These are phyloP conservation scores for Scorias spongiosa DNA, from an alignment of 2,329 filamentous ascomycete genomes.

Conservation along the genomic window DNA sequence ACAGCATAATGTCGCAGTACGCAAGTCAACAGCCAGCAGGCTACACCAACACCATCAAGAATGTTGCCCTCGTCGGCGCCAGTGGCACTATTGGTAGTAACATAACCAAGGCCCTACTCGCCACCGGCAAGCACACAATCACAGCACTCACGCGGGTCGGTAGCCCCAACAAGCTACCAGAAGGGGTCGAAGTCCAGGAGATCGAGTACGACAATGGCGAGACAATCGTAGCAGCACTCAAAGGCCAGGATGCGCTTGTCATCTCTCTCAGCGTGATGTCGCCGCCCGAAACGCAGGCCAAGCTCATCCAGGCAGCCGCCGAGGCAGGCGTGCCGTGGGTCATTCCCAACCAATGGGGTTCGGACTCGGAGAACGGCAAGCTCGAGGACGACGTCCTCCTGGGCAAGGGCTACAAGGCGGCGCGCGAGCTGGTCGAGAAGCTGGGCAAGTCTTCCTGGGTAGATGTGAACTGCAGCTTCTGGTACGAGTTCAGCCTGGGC, in stretches of 20 bases:
- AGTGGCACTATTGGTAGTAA: slow-evolving; percentile 25
- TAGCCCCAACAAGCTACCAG: slow-evolving; percentile 27
- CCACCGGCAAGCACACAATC: slow-evolving; percentile 31
- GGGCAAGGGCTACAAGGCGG: slow-evolving; percentile 3
- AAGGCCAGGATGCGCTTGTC: slow-evolving; percentile 23
- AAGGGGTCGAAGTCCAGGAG: slow-evolving; percentile 23
- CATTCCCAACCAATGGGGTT: slow-evolving; percentile 25
- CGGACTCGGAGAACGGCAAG: slow-evolving; percentile 14
- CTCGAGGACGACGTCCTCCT: slow-evolving; percentile 10
- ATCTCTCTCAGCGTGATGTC: slow-evolving; percentile 22
- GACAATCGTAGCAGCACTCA: slow-evolving; percentile 20
- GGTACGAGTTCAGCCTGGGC: slow-evolving; percentile 25
- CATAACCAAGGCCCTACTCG: slow-evolving; percentile 26
- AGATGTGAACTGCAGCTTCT: slow-evolving; percentile 16
- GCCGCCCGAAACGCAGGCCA: slow-evolving; percentile 11
- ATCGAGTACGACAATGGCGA: slow-evolving; percentile 34
- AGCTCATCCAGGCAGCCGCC: slow-evolving; percentile 21
- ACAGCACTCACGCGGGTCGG: slow-evolving; percentile 35
- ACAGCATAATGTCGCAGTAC: not conserved
- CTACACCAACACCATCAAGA: slow-evolving; percentile 16
- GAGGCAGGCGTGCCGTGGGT: slow-evolving; percentile 25
- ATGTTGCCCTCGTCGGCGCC: slow-evolving; percentile 27
- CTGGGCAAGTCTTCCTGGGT: slow-evolving; percentile 15
- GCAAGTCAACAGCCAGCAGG: not conserved
- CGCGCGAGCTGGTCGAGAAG: slow-evolving; percentile 12